Evolutionary conservation across 2,329 filamentous ascomycete species (phyloP).

Genomic region (Stylonectria norvegica): DNA sequence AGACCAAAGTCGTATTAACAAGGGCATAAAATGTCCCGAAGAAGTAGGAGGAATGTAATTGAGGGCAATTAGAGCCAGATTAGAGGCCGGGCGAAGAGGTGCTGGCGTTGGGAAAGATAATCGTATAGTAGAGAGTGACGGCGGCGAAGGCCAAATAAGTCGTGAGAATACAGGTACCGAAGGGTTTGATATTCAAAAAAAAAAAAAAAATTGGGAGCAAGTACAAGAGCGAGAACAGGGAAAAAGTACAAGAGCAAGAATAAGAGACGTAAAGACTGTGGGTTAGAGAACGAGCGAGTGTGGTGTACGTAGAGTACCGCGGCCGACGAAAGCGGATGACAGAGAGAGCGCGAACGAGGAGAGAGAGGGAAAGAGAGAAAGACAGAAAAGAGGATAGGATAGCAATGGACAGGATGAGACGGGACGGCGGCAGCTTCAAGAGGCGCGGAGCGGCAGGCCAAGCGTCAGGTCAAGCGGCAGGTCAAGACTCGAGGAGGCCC

Average conservation of each 20-base stretch:
- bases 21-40: not conserved
- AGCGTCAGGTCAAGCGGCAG: too few species aligned
- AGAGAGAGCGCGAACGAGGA: constrained; percentile 20
- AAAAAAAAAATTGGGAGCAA: constrained; percentile 8
- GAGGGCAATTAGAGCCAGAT: too few species aligned
- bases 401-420: constrained; percentile 19
- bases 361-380: constrained; percentile 20
- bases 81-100: too few species aligned
- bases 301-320: constrained; percentile 25
- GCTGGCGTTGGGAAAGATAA: too few species aligned
- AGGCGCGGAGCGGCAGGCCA: too few species aligned
- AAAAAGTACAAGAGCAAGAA: constrained; percentile 4
- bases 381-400: constrained; percentile 16
- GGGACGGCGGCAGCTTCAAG: constrained; percentile 24
- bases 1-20: too few species aligned
- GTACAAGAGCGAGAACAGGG: constrained; percentile 9
- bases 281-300: constrained; percentile 20
- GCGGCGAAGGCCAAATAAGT: too few species aligned
- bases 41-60: too few species aligned
- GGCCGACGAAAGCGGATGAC: constrained; percentile 28
- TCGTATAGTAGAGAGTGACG: too few species aligned
- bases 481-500: not conserved
- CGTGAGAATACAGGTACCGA: too few species aligned
- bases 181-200: too few species aligned
- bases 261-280: constrained; percentile 18